phyloP scores from a whole-genome alignment of 306 rosid genomes.

The Vigna reflexopilosa region DNA sequence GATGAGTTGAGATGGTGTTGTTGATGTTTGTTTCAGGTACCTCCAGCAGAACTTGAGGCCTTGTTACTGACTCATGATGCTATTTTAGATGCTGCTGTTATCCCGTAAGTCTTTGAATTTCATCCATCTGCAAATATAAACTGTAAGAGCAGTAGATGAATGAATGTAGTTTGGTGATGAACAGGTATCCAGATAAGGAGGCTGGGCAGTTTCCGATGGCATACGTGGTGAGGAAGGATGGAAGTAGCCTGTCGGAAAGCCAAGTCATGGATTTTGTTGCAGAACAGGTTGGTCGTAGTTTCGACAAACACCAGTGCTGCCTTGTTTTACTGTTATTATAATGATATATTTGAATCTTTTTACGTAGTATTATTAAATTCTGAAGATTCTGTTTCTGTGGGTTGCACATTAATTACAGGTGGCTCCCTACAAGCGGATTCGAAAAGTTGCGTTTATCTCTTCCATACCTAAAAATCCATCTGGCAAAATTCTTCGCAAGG shows the following conservation, averaged over 20 bases:
- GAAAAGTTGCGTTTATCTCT: conserved; percentile 78
- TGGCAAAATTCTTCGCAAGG: conserved; percentile 96
- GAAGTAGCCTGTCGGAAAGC: conserved; percentile 58
- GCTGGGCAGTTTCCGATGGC: conserved; percentile 92
- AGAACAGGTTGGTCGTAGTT: conserved; percentile 57
- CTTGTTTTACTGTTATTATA: background rate
- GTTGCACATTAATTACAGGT: conserved; percentile 52
- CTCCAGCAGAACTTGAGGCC: conserved; percentile 97
- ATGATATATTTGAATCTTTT: background rate
- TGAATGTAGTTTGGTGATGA: background rate
- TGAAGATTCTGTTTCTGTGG: background rate
- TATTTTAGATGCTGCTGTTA: conserved; percentile 87
- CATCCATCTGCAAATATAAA: background rate
- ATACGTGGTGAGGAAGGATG: conserved; percentile 75
- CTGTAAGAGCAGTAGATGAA: too few relatives aligned
- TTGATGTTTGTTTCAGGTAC: conserved; percentile 57
- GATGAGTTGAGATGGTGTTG: background rate
- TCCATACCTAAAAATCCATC: conserved; percentile 89
- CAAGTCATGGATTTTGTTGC: conserved; percentile 78
- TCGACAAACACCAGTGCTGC: background rate
- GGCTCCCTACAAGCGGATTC: conserved; percentile 86
- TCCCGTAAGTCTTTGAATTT: conserved; percentile 67
- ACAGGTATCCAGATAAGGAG: conserved; percentile 83
- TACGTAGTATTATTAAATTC: background rate
- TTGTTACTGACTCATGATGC: conserved; percentile 76